These are phyloP conservation scores for Diaporthe citrichinensis DNA, from an alignment of 2,329 filamentous ascomycete genomes.

Conservation along the genomic window DNA sequence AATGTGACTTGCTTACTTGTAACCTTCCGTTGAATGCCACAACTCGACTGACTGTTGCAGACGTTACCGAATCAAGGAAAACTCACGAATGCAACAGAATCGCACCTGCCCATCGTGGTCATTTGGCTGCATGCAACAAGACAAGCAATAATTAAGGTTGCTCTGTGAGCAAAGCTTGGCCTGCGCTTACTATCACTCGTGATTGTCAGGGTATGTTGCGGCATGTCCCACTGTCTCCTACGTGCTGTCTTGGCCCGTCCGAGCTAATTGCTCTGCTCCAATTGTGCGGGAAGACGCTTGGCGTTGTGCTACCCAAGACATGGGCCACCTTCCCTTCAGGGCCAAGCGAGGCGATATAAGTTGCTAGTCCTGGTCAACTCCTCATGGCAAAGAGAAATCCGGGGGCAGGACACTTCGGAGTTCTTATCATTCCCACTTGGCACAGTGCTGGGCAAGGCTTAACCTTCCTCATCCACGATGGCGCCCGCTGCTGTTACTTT, in stretches of 20 bases:
- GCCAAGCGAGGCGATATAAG: conserved; percentile 1
- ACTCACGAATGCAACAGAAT: neutral
- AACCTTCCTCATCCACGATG: conserved; percentile 31
- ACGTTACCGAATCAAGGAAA: neutral
- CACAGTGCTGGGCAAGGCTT: conserved; percentile 20
- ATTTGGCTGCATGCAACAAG: neutral
- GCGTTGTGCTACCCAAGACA: conserved; percentile 21
- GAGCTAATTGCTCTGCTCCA: conserved; percentile 5
- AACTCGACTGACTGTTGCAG: neutral
- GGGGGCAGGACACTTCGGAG: neutral
- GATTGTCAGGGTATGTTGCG: conserved; percentile 25
- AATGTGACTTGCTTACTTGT: neutral
- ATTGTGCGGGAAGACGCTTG: conserved; percentile 4
- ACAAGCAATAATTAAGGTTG: conserved; percentile 6
- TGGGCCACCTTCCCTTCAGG: conserved; percentile 15
- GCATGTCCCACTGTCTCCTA: neutral
- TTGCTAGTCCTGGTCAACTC: neutral
- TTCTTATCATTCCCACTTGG: conserved; percentile 23
- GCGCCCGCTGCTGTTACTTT: neutral
- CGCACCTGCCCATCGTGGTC: neutral
- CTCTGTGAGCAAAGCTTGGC: conserved; percentile 14
- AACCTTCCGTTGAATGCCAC: neutral
- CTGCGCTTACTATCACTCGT: conserved; percentile 1
- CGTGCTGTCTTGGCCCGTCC: conserved; percentile 5
- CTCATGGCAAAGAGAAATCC: neutral